Percentiles rank a stretch among this genome's conserved stretches.
These are phyloP conservation scores for Ustilago loliicola DNA, from an alignment of 1,284 basidiomycete species.

Conservation along the genomic window DNA sequence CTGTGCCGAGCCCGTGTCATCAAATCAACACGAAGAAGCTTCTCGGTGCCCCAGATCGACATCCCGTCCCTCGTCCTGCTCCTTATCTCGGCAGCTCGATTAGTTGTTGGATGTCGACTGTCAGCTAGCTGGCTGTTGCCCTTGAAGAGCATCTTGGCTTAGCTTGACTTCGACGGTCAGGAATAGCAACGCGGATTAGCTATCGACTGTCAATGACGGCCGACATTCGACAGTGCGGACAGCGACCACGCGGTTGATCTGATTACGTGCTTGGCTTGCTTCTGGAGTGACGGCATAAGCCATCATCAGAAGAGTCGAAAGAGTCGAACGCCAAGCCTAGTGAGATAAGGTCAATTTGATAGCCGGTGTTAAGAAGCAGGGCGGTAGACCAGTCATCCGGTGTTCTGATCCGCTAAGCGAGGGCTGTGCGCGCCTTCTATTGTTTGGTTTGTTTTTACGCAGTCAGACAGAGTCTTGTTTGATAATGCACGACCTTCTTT, in stretches of 20 bases:
- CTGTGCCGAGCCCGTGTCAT: not conserved
- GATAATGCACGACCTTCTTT: constrained; percentile 10
- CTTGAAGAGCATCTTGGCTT: too few relatives aligned
- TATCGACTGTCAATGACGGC: too few relatives aligned
- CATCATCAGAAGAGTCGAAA: not conserved
- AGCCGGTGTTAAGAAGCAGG: not conserved
- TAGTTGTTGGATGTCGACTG: too few relatives aligned
- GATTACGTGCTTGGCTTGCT: not conserved
- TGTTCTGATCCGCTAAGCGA: not conserved
- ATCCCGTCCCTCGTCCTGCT: not conserved
- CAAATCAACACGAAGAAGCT: not conserved
- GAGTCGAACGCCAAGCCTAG: constrained; percentile 1
- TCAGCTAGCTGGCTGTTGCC: too few relatives aligned
- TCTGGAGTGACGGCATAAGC: constrained; percentile 2
- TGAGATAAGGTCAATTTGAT: constrained; percentile 1
- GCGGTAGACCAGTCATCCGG: not conserved
- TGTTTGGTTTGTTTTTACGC: not conserved
- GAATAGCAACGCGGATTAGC: too few relatives aligned
- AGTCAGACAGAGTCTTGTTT: constrained; percentile 12
- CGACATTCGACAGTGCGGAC: not conserved
- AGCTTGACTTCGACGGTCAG: too few relatives aligned
- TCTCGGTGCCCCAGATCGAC: not conserved
- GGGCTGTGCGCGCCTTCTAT: not conserved
- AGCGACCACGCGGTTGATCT: constrained; percentile 4
- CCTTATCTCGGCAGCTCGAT: constrained; percentile 2